Evolutionary conservation across 2,329 filamentous ascomycete species (phyloP).

Genomic region (Ceratocystiopsis brevicomis): DNA sequence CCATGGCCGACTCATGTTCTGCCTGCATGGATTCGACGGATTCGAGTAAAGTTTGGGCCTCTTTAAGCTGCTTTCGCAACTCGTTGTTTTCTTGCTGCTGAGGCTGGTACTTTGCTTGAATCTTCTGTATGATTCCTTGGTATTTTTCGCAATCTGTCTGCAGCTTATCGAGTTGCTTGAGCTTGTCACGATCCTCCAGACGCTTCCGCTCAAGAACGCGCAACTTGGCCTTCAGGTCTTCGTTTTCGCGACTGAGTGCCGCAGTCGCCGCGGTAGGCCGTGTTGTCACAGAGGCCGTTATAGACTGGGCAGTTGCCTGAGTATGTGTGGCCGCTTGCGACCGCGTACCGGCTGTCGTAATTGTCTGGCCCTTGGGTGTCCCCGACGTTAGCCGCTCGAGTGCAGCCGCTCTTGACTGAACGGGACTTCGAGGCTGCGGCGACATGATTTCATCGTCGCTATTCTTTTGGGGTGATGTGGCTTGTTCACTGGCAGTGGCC

Average conservation of each 20-base stretch:
- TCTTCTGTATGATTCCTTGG: slow-evolving; percentile 70
- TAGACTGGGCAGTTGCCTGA: no score
- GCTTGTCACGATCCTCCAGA: slow-evolving; percentile 64
- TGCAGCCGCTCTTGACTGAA: slow-evolving; percentile 28
- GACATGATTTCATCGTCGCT: slow-evolving; percentile 31
- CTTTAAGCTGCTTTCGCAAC: slow-evolving; percentile 58
- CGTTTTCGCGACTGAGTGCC: slow-evolving; percentile 47
- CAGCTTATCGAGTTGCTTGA: slow-evolving; percentile 59
- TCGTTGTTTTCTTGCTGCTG: slow-evolving; percentile 65
- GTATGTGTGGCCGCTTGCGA: no score
- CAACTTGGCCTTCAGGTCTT: slow-evolving; percentile 76
- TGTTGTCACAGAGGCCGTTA: slow-evolving; percentile 12
- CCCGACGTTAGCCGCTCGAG: slow-evolving; percentile 30
- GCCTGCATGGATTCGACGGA: slow-evolving; percentile 55
- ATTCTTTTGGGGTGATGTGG: slow-evolving; percentile 24
- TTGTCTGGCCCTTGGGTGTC: background rate
- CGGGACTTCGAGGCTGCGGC: slow-evolving; percentile 31
- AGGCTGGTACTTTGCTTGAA: slow-evolving; percentile 75
- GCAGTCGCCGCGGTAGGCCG: slow-evolving; percentile 17
- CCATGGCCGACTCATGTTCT: slow-evolving; percentile 68
- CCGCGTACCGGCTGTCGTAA: no score
- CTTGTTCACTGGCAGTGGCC: slow-evolving; percentile 1
- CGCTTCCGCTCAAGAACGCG: slow-evolving; percentile 76
- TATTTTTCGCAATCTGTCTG: slow-evolving; percentile 62
- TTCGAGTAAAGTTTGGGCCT: slow-evolving; percentile 50